phyloP scores from a whole-genome alignment of 805 yeast genomes.

The Komagataella phaffii region DNA sequence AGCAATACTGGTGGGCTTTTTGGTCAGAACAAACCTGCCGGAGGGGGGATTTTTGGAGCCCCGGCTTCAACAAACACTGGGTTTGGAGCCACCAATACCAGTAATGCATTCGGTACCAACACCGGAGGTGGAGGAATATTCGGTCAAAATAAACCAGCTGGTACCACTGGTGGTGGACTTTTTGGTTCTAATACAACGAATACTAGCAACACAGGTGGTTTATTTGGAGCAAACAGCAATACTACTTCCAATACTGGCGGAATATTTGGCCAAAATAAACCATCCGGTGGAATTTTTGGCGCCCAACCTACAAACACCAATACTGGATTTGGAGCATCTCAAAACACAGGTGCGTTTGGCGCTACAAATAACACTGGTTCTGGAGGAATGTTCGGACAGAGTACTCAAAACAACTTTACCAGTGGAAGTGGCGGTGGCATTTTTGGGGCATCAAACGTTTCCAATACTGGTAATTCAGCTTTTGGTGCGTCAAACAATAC shows the following conservation, averaged over 20 bases:
- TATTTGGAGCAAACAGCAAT: constrained; percentile 10
- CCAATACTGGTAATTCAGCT: constrained; percentile 3
- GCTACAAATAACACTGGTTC: constrained; percentile 3
- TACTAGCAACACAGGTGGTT: constrained; percentile 7
- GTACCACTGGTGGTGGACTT: constrained; percentile 19
- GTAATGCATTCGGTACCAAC: constrained; percentile 18
- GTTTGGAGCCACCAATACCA: constrained; percentile 4
- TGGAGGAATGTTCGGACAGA: constrained; percentile 8
- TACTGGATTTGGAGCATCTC: constrained; percentile 10
- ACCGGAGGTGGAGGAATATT: constrained; percentile 5
- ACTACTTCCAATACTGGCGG: constrained; percentile 15
- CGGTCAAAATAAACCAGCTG: constrained; percentile 1
- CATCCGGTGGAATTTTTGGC: constrained; percentile 21
- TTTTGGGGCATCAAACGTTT: constrained; percentile 19
- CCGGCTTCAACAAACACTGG: constrained; percentile 12
- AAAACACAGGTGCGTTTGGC: constrained; percentile 10
- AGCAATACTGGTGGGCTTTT: constrained; percentile 6
- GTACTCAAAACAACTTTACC: neutral
- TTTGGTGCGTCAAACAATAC: constrained; percentile 19
- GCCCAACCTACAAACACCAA: constrained; percentile 7
- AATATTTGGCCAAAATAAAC: constrained; percentile 17
- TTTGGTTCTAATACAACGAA: constrained; percentile 23
- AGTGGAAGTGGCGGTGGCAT: constrained; percentile 17
- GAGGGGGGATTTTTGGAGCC: constrained; percentile 22
- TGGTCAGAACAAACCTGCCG: constrained; percentile 9